Percentiles rank a stretch among this genome's conserved stretches.
Conservation (phyloP, 768 basidiomycete genomes). For the Fomitopsis pulvina region DNA sequence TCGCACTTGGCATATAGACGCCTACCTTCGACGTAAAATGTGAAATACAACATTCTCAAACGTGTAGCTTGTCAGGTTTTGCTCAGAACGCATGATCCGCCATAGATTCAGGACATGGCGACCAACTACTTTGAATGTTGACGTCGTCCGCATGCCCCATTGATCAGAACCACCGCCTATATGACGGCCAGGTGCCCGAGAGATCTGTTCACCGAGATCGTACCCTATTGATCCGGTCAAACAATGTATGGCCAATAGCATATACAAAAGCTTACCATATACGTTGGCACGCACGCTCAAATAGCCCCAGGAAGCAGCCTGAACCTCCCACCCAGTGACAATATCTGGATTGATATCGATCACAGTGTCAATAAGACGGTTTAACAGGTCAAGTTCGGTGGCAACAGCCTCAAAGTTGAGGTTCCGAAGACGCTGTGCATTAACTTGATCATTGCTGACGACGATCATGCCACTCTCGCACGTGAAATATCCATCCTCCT, state of each 20-base stretch:
- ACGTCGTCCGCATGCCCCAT: conserved; percentile 70
- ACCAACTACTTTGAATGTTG: conserved; percentile 79
- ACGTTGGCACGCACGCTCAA: conserved; percentile 56
- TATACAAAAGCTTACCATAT: conserved; percentile 40
- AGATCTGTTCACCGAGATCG: conserved; percentile 65
- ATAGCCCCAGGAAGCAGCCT: conserved; percentile 88
- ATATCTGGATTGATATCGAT: conserved; percentile 85
- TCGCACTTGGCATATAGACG: neutral
- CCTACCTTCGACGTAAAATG: conserved; percentile 66
- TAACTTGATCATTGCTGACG: conserved; percentile 34
- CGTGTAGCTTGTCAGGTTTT: conserved; percentile 69
- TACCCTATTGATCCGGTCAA: conserved; percentile 42
- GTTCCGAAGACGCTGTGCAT: conserved; percentile 36
- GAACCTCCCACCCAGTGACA: conserved; percentile 88
- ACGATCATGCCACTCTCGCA: conserved; percentile 47
- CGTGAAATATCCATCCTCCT: conserved; percentile 28
- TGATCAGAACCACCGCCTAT: conserved; percentile 39
- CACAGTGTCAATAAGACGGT: conserved; percentile 67
- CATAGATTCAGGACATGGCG: conserved; percentile 91
- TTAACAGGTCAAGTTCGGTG: conserved; percentile 76
- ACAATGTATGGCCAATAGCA: neutral
- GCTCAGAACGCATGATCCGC: conserved; percentile 87
- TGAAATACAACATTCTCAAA: conserved; percentile 90
- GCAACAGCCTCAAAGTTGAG: conserved; percentile 46
- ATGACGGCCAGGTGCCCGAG: conserved; percentile 56